phyloP scores from a whole-genome alignment of 2,329 filamentous ascomycete species.

The Sporothrix humicola region DNA sequence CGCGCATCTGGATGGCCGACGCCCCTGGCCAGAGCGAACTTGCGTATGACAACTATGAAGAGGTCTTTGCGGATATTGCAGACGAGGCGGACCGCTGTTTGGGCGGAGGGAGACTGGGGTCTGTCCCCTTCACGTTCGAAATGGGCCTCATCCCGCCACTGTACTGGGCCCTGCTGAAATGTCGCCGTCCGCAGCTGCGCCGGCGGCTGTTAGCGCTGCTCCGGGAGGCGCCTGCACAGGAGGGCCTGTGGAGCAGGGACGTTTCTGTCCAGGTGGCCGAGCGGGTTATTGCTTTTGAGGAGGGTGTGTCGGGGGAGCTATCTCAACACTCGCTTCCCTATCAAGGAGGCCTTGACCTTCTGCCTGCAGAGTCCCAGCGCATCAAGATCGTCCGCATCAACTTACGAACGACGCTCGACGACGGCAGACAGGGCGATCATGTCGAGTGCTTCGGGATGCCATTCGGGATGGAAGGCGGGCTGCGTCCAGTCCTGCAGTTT shows the following conservation, averaged over 20 bases:
- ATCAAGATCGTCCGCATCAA: constrained; percentile 17
- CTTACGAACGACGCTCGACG: background rate
- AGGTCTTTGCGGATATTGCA: background rate
- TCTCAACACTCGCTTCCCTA: too few relatives aligned
- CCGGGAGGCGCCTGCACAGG: constrained; percentile 13
- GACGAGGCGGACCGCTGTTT: background rate
- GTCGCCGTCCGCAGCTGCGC: constrained; percentile 16
- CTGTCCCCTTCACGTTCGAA: constrained; percentile 13
- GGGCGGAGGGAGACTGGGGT: background rate
- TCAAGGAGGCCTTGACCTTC: too few relatives aligned
- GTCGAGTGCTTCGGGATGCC: constrained; percentile 16
- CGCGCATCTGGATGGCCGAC: constrained; percentile 21
- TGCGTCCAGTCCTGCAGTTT: background rate
- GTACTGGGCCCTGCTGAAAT: constrained; percentile 6
- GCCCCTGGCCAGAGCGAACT: background rate
- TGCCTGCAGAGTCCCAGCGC: background rate
- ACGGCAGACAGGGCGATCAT: constrained; percentile 7
- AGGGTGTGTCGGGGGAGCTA: too few relatives aligned
- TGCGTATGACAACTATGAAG: constrained; percentile 9
- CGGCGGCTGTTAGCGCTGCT: background rate
- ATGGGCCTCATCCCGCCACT: constrained; percentile 28
- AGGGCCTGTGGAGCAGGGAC: constrained; percentile 21
- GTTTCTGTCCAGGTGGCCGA: constrained; percentile 27
- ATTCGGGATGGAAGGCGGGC: background rate
- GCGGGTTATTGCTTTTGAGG: background rate